Base-by-base conservation (phyloP, 495 filamentous ascomycete genomes). In the Mycothermus thermophilus region DNA sequence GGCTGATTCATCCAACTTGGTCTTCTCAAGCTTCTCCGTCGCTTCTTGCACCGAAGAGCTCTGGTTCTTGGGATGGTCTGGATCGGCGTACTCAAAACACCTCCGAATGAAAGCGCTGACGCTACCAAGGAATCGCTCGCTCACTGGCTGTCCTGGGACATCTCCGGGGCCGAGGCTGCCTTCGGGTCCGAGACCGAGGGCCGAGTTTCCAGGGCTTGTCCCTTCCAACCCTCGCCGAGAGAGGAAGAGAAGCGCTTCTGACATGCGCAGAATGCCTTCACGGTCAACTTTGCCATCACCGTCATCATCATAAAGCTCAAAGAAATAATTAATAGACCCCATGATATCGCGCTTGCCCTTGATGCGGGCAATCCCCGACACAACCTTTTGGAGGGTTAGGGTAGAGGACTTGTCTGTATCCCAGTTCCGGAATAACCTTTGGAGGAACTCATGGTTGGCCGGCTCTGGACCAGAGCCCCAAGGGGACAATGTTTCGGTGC, bases 81-180 rank as follows among this genome's bases (percentile, higher is more conserved):
- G 92, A 53, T 97, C 90, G 12, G 90, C 90, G 51, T 97, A 97
- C 60, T 97, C 92, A 41, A 97, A 96, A 57, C 90, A 97, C 25
- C 90, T 72, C 34, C 86, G 69, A 35, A 96, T 96, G 56, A 97
- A 97, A 3, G 84, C 83, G 46, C 83, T 92, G 37, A 96, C 82
- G 45, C 87, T 93, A 25, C 77, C 77, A 11, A 97, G 63, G 48
- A 96, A 93, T 30, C 75, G 69, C 48, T 95, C 90, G 42, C 85
- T 79, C 5, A 62, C 41, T 26, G 58, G 55, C 22, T 57, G 60
- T 1, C 58, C 63, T 9, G 62, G 51, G 11, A 61, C 47, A 1
- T 63, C 54, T 37, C 41, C 43, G 8, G 43, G 34, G 5, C 42
- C 38, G n/a, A 37, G 40, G 27, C 38, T 52, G 22, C 46, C 46